Conservation (phyloP, 257 asterid species). For the Fraxinus pennsylvanica region DNA sequence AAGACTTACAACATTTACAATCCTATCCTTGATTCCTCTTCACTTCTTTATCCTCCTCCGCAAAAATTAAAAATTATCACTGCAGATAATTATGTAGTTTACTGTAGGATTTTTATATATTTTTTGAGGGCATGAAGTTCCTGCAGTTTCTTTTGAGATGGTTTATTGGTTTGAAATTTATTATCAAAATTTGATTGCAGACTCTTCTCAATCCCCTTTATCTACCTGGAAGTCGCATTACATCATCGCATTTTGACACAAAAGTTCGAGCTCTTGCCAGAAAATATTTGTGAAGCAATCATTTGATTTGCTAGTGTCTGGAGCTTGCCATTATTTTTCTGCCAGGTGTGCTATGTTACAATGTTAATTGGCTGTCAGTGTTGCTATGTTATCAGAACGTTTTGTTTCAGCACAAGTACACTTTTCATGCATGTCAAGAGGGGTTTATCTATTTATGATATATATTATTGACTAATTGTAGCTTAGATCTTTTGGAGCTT, state of each 20-base stretch:
- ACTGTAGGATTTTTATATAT: background rate
- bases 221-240: constrained; percentile 86
- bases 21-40: background rate
- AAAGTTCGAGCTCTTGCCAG: constrained; percentile 96
- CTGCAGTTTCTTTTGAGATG: background rate
- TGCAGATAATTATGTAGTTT: background rate
- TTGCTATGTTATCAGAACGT: background rate
- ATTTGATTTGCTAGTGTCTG: constrained; percentile 13
- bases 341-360: constrained; percentile 29
- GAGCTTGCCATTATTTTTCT: constrained; percentile 26
- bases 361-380: no score
- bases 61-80: background rate
- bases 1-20: background rate
- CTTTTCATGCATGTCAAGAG: constrained; percentile 5
- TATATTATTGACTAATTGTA: constrained; percentile 11
- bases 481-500: constrained; percentile 13
- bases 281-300: constrained; percentile 62
- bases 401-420: background rate
- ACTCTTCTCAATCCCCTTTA: constrained; percentile 92
- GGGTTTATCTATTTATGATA: constrained; percentile 9
- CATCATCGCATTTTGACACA: constrained; percentile 91
- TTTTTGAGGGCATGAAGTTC: background rate
- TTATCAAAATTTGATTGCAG: constrained; percentile 46
- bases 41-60: background rate
- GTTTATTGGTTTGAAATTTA: background rate